Conservation (phyloP, 805 yeast genomes). For the Saturnispora bothae region DNA sequence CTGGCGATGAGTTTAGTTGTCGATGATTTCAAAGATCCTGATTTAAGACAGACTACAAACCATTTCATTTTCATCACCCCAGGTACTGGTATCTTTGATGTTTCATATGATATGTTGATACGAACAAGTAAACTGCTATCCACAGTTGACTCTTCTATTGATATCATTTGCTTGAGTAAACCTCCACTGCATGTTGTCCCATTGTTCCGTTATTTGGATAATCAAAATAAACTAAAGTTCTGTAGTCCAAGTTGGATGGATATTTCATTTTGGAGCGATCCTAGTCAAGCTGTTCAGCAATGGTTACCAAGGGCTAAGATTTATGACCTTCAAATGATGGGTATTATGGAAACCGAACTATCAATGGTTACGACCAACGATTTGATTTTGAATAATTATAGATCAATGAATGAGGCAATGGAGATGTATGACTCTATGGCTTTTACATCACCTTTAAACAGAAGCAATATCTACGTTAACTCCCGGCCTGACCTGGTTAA, state of each 20-base stretch:
- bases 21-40: slow-evolving; percentile 74
- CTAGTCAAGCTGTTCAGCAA: slow-evolving; percentile 35
- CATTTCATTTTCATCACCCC: slow-evolving; percentile 84
- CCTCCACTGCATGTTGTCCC: slow-evolving; percentile 94
- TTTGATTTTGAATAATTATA: slow-evolving; percentile 28
- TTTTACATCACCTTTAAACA: slow-evolving; percentile 26
- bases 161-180: slow-evolving; percentile 76
- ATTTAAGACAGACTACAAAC: slow-evolving; percentile 80
- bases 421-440: slow-evolving; percentile 52
- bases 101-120: slow-evolving; percentile 65
- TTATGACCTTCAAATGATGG: slow-evolving; percentile 97
- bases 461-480: not conserved
- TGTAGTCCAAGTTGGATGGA: slow-evolving; percentile 95
- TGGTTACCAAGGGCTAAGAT: slow-evolving; percentile 96
- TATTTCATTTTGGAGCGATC: slow-evolving; percentile 77
- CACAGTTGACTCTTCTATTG: slow-evolving; percentile 76
- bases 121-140: slow-evolving; percentile 68
- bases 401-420: slow-evolving; percentile 50
- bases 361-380: slow-evolving; percentile 58
- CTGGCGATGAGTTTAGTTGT: slow-evolving; percentile 69
- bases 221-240: slow-evolving; percentile 41
- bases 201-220: slow-evolving; percentile 58
- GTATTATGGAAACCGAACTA: slow-evolving; percentile 85
- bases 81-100: slow-evolving; percentile 89
- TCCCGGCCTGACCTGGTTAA: not conserved